A percentile compares a stretch with the other conserved stretches of the same genome.
phyloP scores from a whole-genome alignment of 805 yeast genomes.

The Lachancea cidri region DNA sequence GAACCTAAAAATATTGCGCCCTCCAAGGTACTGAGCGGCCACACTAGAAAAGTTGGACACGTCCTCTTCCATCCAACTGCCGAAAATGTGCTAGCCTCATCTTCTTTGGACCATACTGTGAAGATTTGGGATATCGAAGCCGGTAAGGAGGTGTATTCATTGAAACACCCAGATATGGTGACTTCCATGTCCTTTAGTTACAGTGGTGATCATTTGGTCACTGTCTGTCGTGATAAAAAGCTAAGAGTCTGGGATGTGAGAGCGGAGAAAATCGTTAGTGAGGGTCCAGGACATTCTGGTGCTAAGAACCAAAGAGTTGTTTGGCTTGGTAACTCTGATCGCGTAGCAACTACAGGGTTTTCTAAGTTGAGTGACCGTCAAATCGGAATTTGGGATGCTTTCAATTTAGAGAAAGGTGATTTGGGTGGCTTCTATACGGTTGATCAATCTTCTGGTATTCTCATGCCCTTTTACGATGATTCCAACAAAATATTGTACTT shows the following conservation, averaged over 20 bases:
- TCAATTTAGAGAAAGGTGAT: slow-evolving; percentile 70
- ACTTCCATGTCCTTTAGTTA: slow-evolving; percentile 91
- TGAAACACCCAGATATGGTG: slow-evolving; percentile 84
- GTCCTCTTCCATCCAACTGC: slow-evolving; percentile 88
- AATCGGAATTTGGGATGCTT: slow-evolving; percentile 87
- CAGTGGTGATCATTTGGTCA: slow-evolving; percentile 81
- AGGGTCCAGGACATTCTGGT: slow-evolving; percentile 88
- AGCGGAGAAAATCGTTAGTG: slow-evolving; percentile 64
- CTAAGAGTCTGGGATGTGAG: slow-evolving; percentile 90
- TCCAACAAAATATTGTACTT: slow-evolving; percentile 74
- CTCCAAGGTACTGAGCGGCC: slow-evolving; percentile 69
- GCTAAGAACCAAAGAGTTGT: slow-evolving; percentile 84
- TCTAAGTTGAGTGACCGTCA: slow-evolving; percentile 91
- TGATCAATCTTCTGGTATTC: slow-evolving; percentile 88
- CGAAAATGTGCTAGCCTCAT: slow-evolving; percentile 77
- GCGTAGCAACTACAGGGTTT: slow-evolving; percentile 91
- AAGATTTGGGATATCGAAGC: slow-evolving; percentile 85
- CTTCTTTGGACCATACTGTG: slow-evolving; percentile 86
- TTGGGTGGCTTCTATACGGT: slow-evolving; percentile 82
- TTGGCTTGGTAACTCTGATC: slow-evolving; percentile 85
- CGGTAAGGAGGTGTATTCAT: slow-evolving; percentile 63
- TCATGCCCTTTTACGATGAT: slow-evolving; percentile 87
- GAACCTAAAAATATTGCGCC: slow-evolving; percentile 69
- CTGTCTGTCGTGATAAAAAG: slow-evolving; percentile 86
- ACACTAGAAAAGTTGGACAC: slow-evolving; percentile 89